A percentile compares a stretch with the other conserved stretches of the same genome.
These are phyloP conservation scores for Helotiales sp. DNA, from an alignment of 2,329 filamentous ascomycete genomes.

Conservation along the genomic window DNA sequence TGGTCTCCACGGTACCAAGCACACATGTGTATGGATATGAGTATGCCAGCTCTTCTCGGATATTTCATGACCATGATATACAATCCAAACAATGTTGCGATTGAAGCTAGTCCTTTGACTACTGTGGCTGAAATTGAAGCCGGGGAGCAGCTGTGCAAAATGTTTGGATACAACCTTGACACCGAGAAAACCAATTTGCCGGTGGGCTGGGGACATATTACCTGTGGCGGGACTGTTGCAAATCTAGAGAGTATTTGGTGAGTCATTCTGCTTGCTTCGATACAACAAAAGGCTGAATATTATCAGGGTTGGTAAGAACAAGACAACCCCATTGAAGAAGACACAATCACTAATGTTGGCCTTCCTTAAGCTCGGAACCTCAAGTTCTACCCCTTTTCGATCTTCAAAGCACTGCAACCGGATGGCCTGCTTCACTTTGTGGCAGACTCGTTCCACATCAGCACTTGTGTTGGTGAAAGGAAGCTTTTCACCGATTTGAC, in stretches of 20 bases:
- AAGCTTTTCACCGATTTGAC: constrained; percentile 2
- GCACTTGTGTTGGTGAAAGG: neutral
- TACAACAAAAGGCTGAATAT: neutral
- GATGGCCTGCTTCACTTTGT: neutral
- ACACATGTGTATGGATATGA: constrained; percentile 18
- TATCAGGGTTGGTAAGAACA: neutral
- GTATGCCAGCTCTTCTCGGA: constrained; percentile 13
- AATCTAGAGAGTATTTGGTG: constrained; percentile 14
- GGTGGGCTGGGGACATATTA: constrained; percentile 11
- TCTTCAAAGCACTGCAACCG: constrained; percentile 6
- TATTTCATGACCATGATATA: constrained; percentile 21
- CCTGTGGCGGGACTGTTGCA: constrained; percentile 11
- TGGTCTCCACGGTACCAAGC: constrained; percentile 14
- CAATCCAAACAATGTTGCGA: constrained; percentile 15
- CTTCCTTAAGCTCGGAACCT: constrained; percentile 5
- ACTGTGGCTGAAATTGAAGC: constrained; percentile 10
- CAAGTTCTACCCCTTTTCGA: constrained; percentile 16
- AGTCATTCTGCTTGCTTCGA: too few species aligned
- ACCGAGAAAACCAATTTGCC: neutral
- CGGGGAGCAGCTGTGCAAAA: constrained; percentile 10
- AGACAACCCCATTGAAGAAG: too few species aligned
- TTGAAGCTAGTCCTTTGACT: constrained; percentile 11
- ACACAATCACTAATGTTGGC: neutral
- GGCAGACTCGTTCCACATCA: constrained; percentile 4
- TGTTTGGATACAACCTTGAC: constrained; percentile 12